Conservation (phyloP, 148 eudicot genomes). For the Amaranthus cruentus region DNA sequence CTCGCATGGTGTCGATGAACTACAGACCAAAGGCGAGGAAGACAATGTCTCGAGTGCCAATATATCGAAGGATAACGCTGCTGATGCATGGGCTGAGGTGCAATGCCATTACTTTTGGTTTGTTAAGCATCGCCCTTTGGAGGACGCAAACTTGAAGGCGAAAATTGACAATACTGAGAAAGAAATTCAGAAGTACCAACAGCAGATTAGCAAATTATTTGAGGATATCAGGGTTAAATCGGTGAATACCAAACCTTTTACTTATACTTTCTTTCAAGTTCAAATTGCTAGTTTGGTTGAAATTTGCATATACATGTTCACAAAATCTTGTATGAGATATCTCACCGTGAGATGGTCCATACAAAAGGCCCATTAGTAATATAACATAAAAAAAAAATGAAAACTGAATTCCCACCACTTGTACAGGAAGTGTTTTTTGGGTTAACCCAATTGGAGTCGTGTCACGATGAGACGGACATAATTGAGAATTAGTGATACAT, state of each 20-base stretch:
- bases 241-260: conserved; percentile 32
- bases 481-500: not conserved
- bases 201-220: conserved; percentile 37
- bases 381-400: no score
- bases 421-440: no score
- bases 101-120: conserved; percentile 58
- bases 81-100: conserved; percentile 54
- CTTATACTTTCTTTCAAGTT: not conserved
- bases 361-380: no score
- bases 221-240: conserved; percentile 50
- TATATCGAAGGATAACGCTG: conserved; percentile 57
- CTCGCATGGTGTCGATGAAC: conserved; percentile 49
- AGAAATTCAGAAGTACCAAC: conserved; percentile 49
- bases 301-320: not conserved
- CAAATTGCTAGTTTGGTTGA: not conserved
- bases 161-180: conserved; percentile 51
- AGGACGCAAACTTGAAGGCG: conserved; percentile 65
- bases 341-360: no score
- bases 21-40: conserved; percentile 37
- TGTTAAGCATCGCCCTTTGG: conserved; percentile 52
- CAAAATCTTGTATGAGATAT: no score
- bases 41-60: conserved; percentile 32
- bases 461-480: no score
- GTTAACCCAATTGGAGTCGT: no score
- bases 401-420: no score